A percentile compares a stretch with the other conserved stretches of the same genome.
Conservation (phyloP, 345 rosid genomes). For the Lumnitzera racemosa region DNA sequence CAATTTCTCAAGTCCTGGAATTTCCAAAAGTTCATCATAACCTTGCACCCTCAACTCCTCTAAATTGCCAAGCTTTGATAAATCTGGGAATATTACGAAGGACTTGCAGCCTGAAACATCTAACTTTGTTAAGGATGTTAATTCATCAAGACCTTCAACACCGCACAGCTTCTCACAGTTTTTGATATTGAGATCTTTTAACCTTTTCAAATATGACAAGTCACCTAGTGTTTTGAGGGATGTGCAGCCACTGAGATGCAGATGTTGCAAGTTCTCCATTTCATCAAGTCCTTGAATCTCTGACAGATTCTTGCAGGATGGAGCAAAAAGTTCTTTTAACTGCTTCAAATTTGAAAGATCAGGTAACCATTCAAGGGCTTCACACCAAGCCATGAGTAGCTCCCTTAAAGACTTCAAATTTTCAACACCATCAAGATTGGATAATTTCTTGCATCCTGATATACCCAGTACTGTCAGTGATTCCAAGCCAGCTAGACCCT, state of each 20-base stretch:
- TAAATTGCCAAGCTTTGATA: background rate
- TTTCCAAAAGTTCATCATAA: background rate
- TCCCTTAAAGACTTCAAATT: background rate
- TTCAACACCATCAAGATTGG: background rate
- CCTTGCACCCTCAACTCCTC: constrained; percentile 4
- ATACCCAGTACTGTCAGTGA: background rate
- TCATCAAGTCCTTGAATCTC: background rate
- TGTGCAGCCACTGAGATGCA: background rate
- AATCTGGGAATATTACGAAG: background rate
- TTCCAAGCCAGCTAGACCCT: constrained; percentile 2
- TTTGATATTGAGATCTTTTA: background rate
- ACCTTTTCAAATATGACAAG: background rate
- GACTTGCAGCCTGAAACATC: constrained; percentile 7
- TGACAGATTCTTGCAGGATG: background rate
- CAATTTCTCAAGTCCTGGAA: background rate
- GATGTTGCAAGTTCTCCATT: constrained; percentile 2
- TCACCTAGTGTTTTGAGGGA: background rate
- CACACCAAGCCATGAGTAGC: background rate
- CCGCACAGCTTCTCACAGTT: background rate
- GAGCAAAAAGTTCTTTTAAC: background rate
- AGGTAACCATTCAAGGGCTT: background rate
- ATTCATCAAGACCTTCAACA: background rate
- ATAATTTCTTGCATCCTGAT: constrained; percentile 1
- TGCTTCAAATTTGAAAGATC: constrained; percentile 3
- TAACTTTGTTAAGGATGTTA: background rate